phyloP scores from a whole-genome alignment of 768 basidiomycete genomes.

The Multifurca ochricompacta region DNA sequence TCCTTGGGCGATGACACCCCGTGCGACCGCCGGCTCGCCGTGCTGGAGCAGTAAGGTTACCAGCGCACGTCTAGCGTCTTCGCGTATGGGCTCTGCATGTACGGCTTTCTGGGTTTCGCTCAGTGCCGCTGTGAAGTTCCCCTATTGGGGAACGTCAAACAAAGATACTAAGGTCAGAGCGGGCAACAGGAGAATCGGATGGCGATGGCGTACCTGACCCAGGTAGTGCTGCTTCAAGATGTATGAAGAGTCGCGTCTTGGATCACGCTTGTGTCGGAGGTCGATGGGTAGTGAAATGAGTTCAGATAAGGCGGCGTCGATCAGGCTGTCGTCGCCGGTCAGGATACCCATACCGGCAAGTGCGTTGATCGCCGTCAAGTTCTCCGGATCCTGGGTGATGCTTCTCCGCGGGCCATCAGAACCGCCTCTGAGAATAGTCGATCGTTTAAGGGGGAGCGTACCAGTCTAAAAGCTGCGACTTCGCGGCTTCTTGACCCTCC shows the following conservation, averaged over 20 bases:
- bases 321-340: slow-evolving; percentile 65
- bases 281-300: slow-evolving; percentile 63
- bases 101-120: slow-evolving; percentile 48
- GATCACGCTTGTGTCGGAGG: slow-evolving; percentile 58
- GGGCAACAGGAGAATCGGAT: background rate
- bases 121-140: slow-evolving; percentile 27
- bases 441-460: slow-evolving; percentile 30
- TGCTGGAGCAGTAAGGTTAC: slow-evolving; percentile 48
- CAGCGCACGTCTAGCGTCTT: slow-evolving; percentile 43
- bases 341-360: slow-evolving; percentile 88
- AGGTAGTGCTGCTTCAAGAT: slow-evolving; percentile 68
- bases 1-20: slow-evolving; percentile 36
- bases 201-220: slow-evolving; percentile 44
- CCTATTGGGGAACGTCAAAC: slow-evolving; percentile 29
- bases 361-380: slow-evolving; percentile 71
- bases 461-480: slow-evolving; percentile 77
- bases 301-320: slow-evolving; percentile 84
- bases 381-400: slow-evolving; percentile 69
- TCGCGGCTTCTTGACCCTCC: slow-evolving; percentile 71
- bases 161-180: slow-evolving; percentile 1
- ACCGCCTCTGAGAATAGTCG: background rate
- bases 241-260: slow-evolving; percentile 58
- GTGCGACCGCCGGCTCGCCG: slow-evolving; percentile 35
- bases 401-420: slow-evolving; percentile 32
- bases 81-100: slow-evolving; percentile 45